phyloP scores from a whole-genome alignment of 2,329 filamentous ascomycete genomes.

The Pseudopyricularia cyperi region DNA sequence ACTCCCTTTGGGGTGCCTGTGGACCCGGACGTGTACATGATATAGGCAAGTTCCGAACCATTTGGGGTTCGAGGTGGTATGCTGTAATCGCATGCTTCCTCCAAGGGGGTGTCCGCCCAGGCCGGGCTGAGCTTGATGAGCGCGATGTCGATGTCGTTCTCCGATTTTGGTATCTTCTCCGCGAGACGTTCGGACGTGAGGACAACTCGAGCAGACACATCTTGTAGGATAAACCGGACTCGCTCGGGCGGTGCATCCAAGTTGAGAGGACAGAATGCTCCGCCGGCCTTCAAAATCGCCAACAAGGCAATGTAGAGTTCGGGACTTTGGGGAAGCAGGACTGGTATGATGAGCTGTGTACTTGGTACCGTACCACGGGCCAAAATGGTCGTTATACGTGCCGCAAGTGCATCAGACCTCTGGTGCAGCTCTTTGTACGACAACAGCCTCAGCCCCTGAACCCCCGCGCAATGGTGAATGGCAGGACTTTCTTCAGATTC shows the following conservation, averaged over 20 bases:
- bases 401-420: slow-evolving; percentile 41
- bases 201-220: slow-evolving; percentile 58
- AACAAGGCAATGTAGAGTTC: slow-evolving; percentile 68
- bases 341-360: slow-evolving; percentile 48
- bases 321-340: slow-evolving; percentile 65
- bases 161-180: slow-evolving; percentile 21
- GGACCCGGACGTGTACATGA: slow-evolving; percentile 89
- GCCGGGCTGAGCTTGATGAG: slow-evolving; percentile 16
- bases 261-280: slow-evolving; percentile 74
- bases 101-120: slow-evolving; percentile 14
- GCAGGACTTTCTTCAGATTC: slow-evolving; percentile 28
- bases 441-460: slow-evolving; percentile 30
- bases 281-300: slow-evolving; percentile 68
- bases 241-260: slow-evolving; percentile 66
- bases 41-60: slow-evolving; percentile 53
- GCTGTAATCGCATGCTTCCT: not conserved
- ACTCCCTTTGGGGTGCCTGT: slow-evolving; percentile 87
- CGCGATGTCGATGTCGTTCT: slow-evolving; percentile 13
- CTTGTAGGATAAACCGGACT: slow-evolving; percentile 66
- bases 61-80: slow-evolving; percentile 1
- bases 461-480: slow-evolving; percentile 47
- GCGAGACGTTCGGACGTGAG: slow-evolving; percentile 44
- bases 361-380: not conserved
- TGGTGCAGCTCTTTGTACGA: slow-evolving; percentile 52
- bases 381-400: slow-evolving; percentile 23